Conservation (phyloP, 306 rosid species). For the Acacia confusa region DNA sequence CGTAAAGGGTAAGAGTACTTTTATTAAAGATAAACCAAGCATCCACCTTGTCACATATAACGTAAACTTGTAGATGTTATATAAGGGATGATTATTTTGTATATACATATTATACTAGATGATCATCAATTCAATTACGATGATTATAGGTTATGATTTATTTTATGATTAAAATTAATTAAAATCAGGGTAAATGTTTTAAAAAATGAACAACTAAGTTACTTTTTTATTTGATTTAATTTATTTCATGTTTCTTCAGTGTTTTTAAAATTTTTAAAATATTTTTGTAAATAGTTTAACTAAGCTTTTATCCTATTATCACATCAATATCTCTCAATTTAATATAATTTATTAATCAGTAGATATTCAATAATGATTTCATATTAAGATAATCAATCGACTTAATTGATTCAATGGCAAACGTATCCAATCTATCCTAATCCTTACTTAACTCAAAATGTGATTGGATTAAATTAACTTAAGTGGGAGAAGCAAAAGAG, state of each 20-base stretch:
- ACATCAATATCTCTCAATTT: background rate
- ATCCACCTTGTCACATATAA: too few species aligned
- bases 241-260: too few species aligned
- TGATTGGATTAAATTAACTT: slow-evolving; percentile 9
- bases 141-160: background rate
- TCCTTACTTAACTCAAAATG: background rate
- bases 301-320: background rate
- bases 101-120: too few species aligned
- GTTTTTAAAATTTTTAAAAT: too few species aligned
- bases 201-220: too few species aligned
- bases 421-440: background rate
- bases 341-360: background rate
- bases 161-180: background rate
- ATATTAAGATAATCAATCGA: background rate
- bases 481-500: background rate
- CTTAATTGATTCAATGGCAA: background rate
- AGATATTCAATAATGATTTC: background rate
- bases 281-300: too few species aligned
- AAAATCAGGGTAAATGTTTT: too few species aligned
- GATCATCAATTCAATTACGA: too few species aligned
- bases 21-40: too few species aligned
- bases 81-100: too few species aligned
- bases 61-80: background rate
- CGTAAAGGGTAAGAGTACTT: too few species aligned
- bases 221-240: too few species aligned